phyloP scores from a whole-genome alignment of 192 early-diverging fungal species.

The Neocallimastix lanati region DNA sequence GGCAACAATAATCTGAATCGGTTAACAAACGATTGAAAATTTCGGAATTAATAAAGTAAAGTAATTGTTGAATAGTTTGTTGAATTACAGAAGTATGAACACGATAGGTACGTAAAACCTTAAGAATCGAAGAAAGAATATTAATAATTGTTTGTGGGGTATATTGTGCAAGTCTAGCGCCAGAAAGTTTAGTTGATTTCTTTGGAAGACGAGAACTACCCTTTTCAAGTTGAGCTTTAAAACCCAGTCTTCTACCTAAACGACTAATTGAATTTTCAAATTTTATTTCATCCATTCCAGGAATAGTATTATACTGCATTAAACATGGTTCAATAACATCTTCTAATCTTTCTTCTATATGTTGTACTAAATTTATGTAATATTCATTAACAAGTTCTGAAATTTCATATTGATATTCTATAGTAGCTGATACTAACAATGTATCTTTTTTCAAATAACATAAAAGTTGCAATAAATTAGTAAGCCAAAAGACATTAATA shows the following conservation, averaged over 20 bases:
- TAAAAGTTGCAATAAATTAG: slow-evolving; percentile 63
- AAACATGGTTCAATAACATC: background rate
- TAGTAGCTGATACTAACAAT: slow-evolving; percentile 45
- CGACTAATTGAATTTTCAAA: background rate
- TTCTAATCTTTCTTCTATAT: background rate
- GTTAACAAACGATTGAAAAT: slow-evolving; percentile 75
- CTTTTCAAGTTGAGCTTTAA: background rate
- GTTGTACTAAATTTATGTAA: background rate
- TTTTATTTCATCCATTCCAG: background rate
- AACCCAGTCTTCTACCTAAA: background rate
- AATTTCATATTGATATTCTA: slow-evolving; percentile 55
- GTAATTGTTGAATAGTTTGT: slow-evolving; percentile 53
- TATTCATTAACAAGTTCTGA: slow-evolving; percentile 56
- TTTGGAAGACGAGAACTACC: background rate
- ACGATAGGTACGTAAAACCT: slow-evolving; percentile 49
- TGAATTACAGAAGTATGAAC: slow-evolving; percentile 58
- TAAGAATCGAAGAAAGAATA: slow-evolving; percentile 45
- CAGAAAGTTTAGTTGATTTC: background rate
- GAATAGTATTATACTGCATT: background rate
- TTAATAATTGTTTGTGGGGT: slow-evolving; percentile 55
- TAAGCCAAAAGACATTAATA: slow-evolving; percentile 47
- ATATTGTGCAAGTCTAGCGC: slow-evolving; percentile 21
- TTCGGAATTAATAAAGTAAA: slow-evolving; percentile 57
- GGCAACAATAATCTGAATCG: slow-evolving; percentile 50
- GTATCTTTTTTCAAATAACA: slow-evolving; percentile 77